A percentile compares a stretch with the other conserved stretches of the same genome.
These are phyloP conservation scores for Corchorus capsularis DNA, from an alignment of 345 rosid genomes.

Conservation along the genomic window DNA sequence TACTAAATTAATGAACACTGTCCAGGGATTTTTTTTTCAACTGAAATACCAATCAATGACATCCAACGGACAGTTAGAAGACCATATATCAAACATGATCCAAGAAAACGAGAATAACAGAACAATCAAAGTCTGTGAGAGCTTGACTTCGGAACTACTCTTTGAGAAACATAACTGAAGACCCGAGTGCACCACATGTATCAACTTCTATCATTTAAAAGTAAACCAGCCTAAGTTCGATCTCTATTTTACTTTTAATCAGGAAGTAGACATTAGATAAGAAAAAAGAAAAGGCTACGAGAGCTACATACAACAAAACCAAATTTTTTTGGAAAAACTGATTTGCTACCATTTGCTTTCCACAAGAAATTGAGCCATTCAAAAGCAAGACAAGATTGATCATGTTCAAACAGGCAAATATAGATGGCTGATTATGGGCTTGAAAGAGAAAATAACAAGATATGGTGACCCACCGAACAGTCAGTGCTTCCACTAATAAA, in stretches of 20 bases:
- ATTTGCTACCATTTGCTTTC: background rate
- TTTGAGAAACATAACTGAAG: slow-evolving; percentile 6
- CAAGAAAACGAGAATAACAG: background rate
- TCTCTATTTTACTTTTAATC: background rate
- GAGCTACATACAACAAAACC: background rate
- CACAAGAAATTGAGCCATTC: background rate
- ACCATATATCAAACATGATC: background rate
- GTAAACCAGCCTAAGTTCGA: slow-evolving; percentile 10
- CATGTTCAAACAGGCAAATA: background rate
- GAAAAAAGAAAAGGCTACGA: background rate
- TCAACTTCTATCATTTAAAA: slow-evolving; percentile 12
- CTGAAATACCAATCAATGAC: background rate
- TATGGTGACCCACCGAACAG: slow-evolving; percentile 57
- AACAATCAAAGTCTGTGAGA: background rate
- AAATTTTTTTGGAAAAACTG: background rate
- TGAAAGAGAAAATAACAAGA: slow-evolving; percentile 9
- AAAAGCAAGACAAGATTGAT: slow-evolving; percentile 3
- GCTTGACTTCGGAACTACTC: background rate
- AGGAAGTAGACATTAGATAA: background rate
- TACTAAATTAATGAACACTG: background rate
- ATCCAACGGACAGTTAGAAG: background rate
- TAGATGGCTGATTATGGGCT: slow-evolving; percentile 7
- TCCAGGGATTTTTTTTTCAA: background rate
- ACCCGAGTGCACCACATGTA: background rate
- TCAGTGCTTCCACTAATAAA: slow-evolving; percentile 99